Conservation (phyloP, 805 yeast genomes). For the Teunomyces kruisii region DNA sequence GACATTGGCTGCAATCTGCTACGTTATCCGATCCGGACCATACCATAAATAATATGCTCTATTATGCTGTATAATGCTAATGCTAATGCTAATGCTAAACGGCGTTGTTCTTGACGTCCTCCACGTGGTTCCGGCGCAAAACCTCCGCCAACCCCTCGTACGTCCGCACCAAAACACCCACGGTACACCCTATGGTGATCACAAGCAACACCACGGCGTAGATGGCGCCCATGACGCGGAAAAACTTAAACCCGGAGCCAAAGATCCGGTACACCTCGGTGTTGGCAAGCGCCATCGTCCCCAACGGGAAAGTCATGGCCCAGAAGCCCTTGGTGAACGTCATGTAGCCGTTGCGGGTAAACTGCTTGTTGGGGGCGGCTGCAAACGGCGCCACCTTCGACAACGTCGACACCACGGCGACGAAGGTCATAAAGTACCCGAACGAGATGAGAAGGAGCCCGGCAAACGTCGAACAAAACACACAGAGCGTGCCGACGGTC, state of each 20-base stretch:
- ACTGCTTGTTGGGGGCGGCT: constrained; percentile 20
- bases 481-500: constrained; percentile 12
- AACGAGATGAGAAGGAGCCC: constrained; percentile 48
- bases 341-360: constrained; percentile 17
- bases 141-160: neutral
- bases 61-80: neutral
- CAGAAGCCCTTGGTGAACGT: constrained; percentile 43
- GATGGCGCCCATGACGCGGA: constrained; percentile 60
- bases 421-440: constrained; percentile 53
- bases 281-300: constrained; percentile 64
- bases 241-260: constrained; percentile 47
- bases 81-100: neutral
- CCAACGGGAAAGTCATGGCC: constrained; percentile 90
- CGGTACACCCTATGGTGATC: constrained; percentile 35
- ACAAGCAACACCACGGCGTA: constrained; percentile 55
- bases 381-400: constrained; percentile 46
- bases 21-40: no score
- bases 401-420: constrained; percentile 32
- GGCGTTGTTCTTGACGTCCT: neutral
- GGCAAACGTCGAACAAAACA: constrained; percentile 23
- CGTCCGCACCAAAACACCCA: constrained; percentile 20
- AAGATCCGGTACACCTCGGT: constrained; percentile 41
- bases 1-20: no score
- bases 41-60: no score
- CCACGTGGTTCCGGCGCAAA: neutral